Percentiles rank a stretch among this genome's conserved stretches.
Evolutionary conservation across 768 basidiomycete species (phyloP).

Genomic region (Kwoniella dejecticola): DNA sequence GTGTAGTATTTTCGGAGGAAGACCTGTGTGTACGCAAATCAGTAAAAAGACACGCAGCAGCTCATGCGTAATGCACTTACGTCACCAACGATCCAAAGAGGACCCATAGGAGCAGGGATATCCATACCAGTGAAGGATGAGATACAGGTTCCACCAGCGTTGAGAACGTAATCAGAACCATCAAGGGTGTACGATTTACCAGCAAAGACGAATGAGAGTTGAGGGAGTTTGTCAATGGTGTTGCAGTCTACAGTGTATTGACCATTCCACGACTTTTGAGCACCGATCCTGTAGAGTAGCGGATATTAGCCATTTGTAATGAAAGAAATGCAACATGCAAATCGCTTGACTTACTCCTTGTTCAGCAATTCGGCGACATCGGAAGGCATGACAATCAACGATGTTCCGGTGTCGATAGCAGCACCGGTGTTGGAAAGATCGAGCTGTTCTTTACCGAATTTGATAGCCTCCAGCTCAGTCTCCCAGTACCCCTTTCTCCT

Average conservation of each 20-base stretch:
- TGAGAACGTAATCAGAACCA: constrained; percentile 81
- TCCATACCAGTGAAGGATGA: constrained; percentile 91
- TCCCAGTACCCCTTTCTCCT: constrained; percentile 98
- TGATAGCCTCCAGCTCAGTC: constrained; percentile 84
- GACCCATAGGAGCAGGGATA: constrained; percentile 65
- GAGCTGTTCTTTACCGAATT: constrained; percentile 81
- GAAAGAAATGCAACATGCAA: neutral
- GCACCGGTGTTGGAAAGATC: constrained; percentile 88
- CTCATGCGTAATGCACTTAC: constrained; percentile 49
- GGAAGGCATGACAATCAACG: constrained; percentile 86
- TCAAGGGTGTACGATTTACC: constrained; percentile 78
- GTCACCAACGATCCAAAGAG: constrained; percentile 83
- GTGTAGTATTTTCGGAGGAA: constrained; percentile 75
- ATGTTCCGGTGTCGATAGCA: constrained; percentile 69
- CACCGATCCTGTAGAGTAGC: constrained; percentile 67
- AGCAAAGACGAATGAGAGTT: constrained; percentile 77
- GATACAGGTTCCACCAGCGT: constrained; percentile 89
- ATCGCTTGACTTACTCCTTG: constrained; percentile 53
- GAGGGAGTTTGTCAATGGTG: constrained; percentile 79
- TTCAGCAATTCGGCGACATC: constrained; percentile 99
- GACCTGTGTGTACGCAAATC: constrained; percentile 23
- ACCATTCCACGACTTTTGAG: constrained; percentile 91
- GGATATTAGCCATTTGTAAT: neutral
- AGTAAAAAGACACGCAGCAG: neutral
- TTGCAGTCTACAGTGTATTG: constrained; percentile 90